Evolutionary conservation across 371 early-diverging fungal species (phyloP).

Genomic region (Mortierella sp.): DNA sequence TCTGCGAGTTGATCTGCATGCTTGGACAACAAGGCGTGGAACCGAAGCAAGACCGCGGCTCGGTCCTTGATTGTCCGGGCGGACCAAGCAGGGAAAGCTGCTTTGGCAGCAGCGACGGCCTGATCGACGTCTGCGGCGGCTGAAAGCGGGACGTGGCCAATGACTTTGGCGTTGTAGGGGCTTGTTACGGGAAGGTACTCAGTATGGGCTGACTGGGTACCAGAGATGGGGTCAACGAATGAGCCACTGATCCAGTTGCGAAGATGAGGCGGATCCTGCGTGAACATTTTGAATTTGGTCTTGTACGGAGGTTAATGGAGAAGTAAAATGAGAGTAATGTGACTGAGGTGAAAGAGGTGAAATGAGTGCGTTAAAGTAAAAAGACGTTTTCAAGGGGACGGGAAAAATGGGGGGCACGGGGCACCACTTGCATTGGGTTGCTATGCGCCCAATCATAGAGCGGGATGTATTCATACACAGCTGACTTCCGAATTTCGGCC

Average conservation of each 20-base stretch:
- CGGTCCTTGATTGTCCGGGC: conserved; percentile 69
- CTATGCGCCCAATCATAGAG: no score
- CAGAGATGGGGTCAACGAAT: conserved; percentile 31
- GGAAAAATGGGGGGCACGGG: no score
- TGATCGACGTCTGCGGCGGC: conserved; percentile 63
- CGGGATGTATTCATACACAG: no score
- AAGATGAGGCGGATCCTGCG: conserved; percentile 38
- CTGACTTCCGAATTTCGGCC: no score
- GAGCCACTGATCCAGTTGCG: conserved; percentile 56
- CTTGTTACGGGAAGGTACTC: conserved; percentile 62
- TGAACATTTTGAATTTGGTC: conserved; percentile 24
- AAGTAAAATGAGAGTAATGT: not conserved
- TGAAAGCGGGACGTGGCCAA: conserved; percentile 70
- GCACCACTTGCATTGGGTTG: no score
- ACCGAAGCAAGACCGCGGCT: conserved; percentile 65
- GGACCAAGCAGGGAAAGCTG: conserved; percentile 63
- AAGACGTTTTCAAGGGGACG: no score
- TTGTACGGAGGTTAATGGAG: no score
- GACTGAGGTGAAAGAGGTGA: not conserved
- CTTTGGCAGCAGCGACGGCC: conserved; percentile 67
- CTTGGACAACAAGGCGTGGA: conserved; percentile 62
- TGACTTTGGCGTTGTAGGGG: conserved; percentile 69
- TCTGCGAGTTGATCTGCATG: conserved; percentile 73
- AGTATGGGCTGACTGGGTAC: not conserved
- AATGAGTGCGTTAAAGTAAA: no score